Conservation (phyloP, 352 stramenopile genomes). For the Aphanomyces euteiches region DNA sequence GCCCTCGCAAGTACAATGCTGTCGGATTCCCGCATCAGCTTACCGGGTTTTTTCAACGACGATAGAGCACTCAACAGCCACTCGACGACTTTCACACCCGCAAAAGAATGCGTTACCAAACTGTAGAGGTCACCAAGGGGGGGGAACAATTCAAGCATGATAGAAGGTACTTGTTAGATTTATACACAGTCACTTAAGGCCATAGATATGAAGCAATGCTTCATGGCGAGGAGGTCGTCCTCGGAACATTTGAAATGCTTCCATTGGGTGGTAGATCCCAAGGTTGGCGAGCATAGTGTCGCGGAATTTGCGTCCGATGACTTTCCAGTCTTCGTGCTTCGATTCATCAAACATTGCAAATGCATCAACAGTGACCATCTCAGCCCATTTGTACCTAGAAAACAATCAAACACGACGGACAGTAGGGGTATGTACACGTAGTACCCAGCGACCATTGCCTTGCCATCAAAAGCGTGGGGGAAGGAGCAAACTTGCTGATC, state of each 20-base stretch:
- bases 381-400: conserved; percentile 92
- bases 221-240: conserved; percentile 91
- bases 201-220: conserved; percentile 63
- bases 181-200: no score
- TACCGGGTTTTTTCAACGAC: no score
- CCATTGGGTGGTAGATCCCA: conserved; percentile 77
- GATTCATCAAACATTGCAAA: conserved; percentile 97
- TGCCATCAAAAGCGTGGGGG: conserved; percentile 96
- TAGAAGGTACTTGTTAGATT: no score
- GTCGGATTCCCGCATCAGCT: no score
- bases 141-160: no score
- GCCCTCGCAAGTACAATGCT: no score
- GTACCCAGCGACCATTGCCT: conserved; percentile 93
- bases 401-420: background rate
- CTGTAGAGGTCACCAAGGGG: no score
- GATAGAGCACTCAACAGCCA: no score
- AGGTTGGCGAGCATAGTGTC: conserved; percentile 90
- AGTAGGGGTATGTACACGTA: conserved; percentile 72
- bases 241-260: conserved; percentile 95
- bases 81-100: no score
- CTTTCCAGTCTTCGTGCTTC: conserved; percentile 42
- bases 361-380: conserved; percentile 96
- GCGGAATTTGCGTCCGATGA: conserved; percentile 87
- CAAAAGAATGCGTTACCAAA: no score
- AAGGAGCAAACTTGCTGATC: conserved; percentile 97